These are phyloP conservation scores for Alectoria sarmentosa DNA, from an alignment of 495 filamentous ascomycete genomes.

Conservation along the genomic window DNA sequence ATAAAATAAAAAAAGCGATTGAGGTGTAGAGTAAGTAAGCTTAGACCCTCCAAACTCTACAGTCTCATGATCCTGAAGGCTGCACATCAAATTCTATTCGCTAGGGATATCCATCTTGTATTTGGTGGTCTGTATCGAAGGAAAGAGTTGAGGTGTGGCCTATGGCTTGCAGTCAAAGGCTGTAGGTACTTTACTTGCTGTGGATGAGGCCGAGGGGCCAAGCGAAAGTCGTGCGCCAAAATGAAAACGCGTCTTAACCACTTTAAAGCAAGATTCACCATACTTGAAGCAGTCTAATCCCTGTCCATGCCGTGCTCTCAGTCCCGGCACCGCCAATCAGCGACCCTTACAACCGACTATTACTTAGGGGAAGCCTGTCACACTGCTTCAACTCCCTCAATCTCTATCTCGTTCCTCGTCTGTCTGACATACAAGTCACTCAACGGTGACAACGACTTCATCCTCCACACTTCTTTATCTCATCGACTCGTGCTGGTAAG, in stretches of 20 bases:
- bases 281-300: constrained; percentile 16
- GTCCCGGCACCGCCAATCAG: constrained; percentile 13
- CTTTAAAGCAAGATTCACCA: not conserved
- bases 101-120: too few relatives aligned
- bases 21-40: not conserved
- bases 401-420: not conserved
- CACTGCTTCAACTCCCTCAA: not conserved
- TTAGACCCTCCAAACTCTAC: not conserved
- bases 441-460: not conserved
- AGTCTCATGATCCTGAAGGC: not conserved
- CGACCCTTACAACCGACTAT: constrained; percentile 5
- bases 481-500: not conserved
- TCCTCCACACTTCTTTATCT: not conserved
- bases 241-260: constrained; percentile 15
- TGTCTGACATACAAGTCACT: not conserved
- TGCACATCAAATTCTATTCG: too few relatives aligned
- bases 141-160: not conserved
- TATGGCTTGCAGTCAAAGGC: not conserved
- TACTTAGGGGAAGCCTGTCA: not conserved
- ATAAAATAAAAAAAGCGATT: not conserved
- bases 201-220: not conserved
- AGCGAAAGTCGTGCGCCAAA: constrained; percentile 15
- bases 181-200: not conserved
- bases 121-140: too few relatives aligned
- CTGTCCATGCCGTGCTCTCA: constrained; percentile 3